Percentiles rank a stretch among this genome's conserved stretches.
These are phyloP conservation scores for Psidium guajava DNA, from an alignment of 345 rosid genomes.

Conservation along the genomic window DNA sequence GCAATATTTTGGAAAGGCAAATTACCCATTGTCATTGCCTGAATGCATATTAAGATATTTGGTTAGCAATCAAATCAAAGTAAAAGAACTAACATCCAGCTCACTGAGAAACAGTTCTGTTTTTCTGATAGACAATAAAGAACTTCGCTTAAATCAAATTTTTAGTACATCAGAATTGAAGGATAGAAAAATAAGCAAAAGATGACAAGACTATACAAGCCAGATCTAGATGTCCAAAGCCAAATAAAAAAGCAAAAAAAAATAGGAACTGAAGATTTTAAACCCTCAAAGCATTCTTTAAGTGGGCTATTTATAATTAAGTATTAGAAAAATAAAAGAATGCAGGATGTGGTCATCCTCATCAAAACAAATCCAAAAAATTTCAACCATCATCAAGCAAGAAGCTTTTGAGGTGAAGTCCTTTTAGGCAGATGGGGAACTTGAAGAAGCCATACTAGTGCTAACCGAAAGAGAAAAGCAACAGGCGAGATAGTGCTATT, in stretches of 20 bases:
- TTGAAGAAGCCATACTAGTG: not conserved
- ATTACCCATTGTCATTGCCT: conserved; percentile 49
- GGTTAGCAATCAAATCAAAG: not conserved
- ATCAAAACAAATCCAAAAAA: not conserved
- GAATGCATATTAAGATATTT: conserved; percentile 2
- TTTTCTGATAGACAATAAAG: not conserved
- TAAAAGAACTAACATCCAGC: not conserved
- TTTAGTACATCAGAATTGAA: not conserved
- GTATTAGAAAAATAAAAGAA: not conserved
- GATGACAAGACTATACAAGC: not conserved
- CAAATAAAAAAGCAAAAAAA: not conserved
- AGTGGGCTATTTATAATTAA: not conserved
- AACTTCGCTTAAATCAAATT: not conserved
- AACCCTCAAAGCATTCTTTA: not conserved
- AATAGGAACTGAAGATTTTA: not conserved
- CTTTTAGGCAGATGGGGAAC: not conserved
- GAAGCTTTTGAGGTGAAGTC: not conserved
- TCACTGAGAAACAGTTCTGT: not conserved
- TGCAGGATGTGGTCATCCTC: not conserved
- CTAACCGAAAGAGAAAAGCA: not conserved
- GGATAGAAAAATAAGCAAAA: not conserved
- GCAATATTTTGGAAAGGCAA: conserved; percentile 32
- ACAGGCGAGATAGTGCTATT: not conserved
- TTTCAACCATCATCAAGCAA: not conserved
- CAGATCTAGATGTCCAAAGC: not conserved